A percentile compares a stretch with the other conserved stretches of the same genome.
Evolutionary conservation across 177 flowering plant genomes (phyloP).

Genomic region (Vitis hybrid): DNA sequence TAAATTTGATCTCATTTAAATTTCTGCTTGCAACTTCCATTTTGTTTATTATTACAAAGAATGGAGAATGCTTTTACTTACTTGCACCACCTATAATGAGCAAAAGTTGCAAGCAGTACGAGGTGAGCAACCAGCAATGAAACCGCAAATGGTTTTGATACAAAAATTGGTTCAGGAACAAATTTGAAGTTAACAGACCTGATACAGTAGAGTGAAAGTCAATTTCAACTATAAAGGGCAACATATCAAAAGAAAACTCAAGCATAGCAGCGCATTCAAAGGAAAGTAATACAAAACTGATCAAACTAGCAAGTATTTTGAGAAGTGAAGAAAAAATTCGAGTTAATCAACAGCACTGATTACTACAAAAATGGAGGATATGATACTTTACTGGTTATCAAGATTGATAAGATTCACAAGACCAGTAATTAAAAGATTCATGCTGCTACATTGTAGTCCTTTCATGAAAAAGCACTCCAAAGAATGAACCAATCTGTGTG

Average conservation of each 20-base stretch:
- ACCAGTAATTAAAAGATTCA: background rate
- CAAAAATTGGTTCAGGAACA: constrained; percentile 72
- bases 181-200: constrained; percentile 99
- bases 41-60: background rate
- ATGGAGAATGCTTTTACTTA: constrained; percentile 31
- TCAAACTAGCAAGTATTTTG: background rate
- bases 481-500: background rate
- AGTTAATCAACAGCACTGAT: background rate
- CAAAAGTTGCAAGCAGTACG: constrained; percentile 51
- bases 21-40: background rate
- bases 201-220: constrained; percentile 20
- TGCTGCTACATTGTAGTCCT: background rate
- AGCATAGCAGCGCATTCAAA: background rate
- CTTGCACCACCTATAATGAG: constrained; percentile 93
- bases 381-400: constrained; percentile 1
- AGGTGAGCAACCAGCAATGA: constrained; percentile 69
- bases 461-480: background rate
- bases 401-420: background rate
- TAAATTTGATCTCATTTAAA: background rate
- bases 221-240: too few relatives aligned
- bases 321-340: background rate
- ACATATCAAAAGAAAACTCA: background rate
- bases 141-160: constrained; percentile 74
- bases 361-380: background rate
- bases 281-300: background rate